Evolutionary conservation across 2,329 filamentous ascomycete species (phyloP), one percentile per base, ranked within the genome.

Genomic region (Fonsecaea nubica): DNA sequence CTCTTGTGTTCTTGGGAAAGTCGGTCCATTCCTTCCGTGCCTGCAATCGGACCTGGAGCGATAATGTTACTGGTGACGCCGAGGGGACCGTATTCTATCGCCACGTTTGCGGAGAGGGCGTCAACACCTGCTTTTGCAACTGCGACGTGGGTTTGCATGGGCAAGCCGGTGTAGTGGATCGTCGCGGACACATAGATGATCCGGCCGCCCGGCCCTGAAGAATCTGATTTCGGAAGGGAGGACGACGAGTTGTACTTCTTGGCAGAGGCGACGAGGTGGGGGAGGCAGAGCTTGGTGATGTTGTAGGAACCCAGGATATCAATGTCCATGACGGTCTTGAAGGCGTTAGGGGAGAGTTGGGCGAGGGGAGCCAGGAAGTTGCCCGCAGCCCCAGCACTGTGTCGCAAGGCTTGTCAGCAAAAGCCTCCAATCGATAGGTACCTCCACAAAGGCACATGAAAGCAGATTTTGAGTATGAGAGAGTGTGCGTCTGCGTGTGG

Each of bases 281-380:
- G 92, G 38, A 97, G 82, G 0, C 92, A 95, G 3, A 94, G 93
- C 81, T 98, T 98, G 75, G 97, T 85, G 2, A 93, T 97, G 82
- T 98, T 96, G 81, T 91, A 99, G 15, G 92, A 96, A 36, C 95
- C 95, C 40, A 98, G 79, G 2, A 97, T 90, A 77, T 98, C 95
- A 75, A 99, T 99, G 68, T 98, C 95, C 74, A 98, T 94, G 71
- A 99, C 95, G 0, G 92, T 85, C 79, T 93, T 96, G 87, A 99
- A 96, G 3, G 92, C 95, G 76, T 98, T 98, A 65, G 91, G 81
- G 48, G 88, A 92, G 58, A 98, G 86, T 69, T 90, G 90, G 48
- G 90, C 86, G 67, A 98, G 90, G 4, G 94, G 91, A 0, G 92
- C 90, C 25, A 99, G 85, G 79, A 98, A 99, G 79, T 99, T 99